These are phyloP conservation scores for Leptographium procerum DNA, from an alignment of 2,329 filamentous ascomycete genomes.

Conservation along the genomic window DNA sequence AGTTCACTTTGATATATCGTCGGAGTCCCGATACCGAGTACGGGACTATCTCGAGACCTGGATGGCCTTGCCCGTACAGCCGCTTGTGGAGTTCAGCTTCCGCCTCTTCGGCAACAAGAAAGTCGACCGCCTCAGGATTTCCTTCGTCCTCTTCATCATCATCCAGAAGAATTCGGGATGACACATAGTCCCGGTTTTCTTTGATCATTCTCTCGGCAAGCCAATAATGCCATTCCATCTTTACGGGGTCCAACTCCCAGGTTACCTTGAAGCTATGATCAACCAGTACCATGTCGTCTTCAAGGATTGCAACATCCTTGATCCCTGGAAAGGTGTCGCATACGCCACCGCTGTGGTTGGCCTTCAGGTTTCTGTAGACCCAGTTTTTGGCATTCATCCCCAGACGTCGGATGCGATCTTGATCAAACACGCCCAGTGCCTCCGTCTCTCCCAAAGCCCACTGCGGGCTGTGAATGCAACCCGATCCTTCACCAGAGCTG, in stretches of 20 bases:
- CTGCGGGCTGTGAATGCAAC: not conserved
- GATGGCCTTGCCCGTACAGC: no score
- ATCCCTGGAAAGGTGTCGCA: not conserved
- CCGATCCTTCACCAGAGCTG: not conserved
- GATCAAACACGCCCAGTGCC: not conserved
- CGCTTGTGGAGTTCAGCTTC: no score
- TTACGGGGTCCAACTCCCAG: not conserved
- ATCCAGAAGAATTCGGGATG: no score
- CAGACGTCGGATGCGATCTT: not conserved
- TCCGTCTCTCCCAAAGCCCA: not conserved
- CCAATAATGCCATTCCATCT: not conserved
- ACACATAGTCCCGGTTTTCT: not conserved
- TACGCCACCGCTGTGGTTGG: not conserved
- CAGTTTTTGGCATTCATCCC: not conserved
- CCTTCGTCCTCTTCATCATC: no score
- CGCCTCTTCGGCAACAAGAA: no score
- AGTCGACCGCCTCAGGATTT: no score
- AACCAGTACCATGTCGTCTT: not conserved
- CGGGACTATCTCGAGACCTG: no score
- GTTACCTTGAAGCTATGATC: not conserved
- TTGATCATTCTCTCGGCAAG: not conserved
- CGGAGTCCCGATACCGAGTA: no score
- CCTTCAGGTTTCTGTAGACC: not conserved
- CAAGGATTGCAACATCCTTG: not conserved
- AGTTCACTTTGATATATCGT: no score